Evolutionary conservation across 345 rosid genomes (phyloP).

Genomic region (Populus alba): DNA sequence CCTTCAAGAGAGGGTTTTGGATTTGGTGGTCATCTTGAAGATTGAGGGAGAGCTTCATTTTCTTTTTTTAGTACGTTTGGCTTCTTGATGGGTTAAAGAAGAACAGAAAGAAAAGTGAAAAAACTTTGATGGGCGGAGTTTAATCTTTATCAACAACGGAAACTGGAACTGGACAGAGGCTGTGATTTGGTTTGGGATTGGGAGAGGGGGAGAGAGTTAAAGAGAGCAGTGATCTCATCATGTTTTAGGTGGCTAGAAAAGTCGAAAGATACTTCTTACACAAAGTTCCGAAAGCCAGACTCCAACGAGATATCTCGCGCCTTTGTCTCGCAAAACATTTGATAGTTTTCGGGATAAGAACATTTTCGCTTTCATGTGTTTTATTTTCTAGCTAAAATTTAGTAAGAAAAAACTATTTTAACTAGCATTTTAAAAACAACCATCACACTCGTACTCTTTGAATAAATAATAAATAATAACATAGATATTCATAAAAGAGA

Average conservation of each 20-base stretch:
- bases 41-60: conserved; percentile 54
- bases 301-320: background rate
- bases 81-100: background rate
- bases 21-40: conserved; percentile 28
- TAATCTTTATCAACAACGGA: background rate
- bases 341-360: background rate
- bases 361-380: no score
- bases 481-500: no score
- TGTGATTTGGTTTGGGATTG: background rate
- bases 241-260: background rate
- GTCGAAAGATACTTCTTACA: background rate
- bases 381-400: no score
- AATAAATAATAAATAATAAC: no score
- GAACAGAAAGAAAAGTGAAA: background rate
- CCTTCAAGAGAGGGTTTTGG: conserved; percentile 37
- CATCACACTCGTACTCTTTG: no score
- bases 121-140: background rate
- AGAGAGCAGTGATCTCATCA: background rate
- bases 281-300: background rate
- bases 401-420: no score
- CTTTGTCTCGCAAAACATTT: no score
- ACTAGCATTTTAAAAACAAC: no score
- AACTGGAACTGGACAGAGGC: background rate
- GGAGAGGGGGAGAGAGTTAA: background rate
- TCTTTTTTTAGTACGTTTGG: background rate